Evolutionary conservation across 2,329 filamentous ascomycete genomes (phyloP).

Genomic region (Fusarium fujikuroi): DNA sequence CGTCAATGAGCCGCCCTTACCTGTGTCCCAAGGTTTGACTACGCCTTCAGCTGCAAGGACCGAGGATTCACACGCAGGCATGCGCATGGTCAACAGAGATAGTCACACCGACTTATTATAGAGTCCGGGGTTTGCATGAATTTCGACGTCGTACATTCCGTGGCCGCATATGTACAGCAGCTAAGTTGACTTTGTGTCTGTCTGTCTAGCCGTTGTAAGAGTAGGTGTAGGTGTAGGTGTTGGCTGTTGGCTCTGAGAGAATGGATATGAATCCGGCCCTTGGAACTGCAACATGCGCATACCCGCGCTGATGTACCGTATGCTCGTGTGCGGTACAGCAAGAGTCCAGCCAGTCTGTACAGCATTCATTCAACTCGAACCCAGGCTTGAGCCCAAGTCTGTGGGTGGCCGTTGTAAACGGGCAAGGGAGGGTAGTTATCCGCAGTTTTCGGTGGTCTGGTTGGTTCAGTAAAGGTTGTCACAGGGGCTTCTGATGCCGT

Average conservation of each 20-base stretch:
- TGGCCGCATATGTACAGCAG: slow-evolving; percentile 13
- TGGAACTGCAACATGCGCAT: slow-evolving; percentile 15
- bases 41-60: slow-evolving; percentile 33
- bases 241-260: slow-evolving; percentile 1
- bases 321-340: slow-evolving; percentile 18
- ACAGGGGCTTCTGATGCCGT: slow-evolving; percentile 32
- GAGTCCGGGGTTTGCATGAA: slow-evolving; percentile 42
- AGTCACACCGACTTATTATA: slow-evolving; percentile 45
- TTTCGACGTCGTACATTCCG: slow-evolving; percentile 38
- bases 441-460: slow-evolving; percentile 12
- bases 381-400: slow-evolving; percentile 28
- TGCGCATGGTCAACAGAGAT: slow-evolving; percentile 26
- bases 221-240: neutral
- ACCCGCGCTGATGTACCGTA: slow-evolving; percentile 19
- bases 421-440: slow-evolving; percentile 30
- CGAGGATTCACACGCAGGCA: slow-evolving; percentile 36
- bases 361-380: neutral
- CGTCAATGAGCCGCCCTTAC: slow-evolving; percentile 7
- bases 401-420: slow-evolving; percentile 31
- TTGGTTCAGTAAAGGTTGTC: slow-evolving; percentile 9
- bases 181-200: neutral
- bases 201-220: slow-evolving; percentile 1
- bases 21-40: neutral
- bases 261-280: slow-evolving; percentile 20
- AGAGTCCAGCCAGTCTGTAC: neutral